Percentiles rank a stretch among this genome's conserved stretches.
phyloP scores from a whole-genome alignment of 768 basidiomycete species.

The Tricholoma sp. region DNA sequence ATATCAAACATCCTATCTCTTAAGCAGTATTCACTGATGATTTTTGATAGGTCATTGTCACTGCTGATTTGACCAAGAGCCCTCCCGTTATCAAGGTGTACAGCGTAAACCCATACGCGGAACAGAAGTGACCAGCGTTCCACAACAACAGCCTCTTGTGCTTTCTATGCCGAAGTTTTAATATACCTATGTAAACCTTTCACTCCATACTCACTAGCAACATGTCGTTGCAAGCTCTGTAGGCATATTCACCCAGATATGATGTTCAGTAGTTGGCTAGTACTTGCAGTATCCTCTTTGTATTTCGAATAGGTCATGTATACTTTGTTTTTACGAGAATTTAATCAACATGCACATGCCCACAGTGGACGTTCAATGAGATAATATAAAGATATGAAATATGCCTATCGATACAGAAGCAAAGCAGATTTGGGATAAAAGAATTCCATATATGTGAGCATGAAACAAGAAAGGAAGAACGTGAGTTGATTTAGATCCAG shows the following conservation, averaged over 20 bases:
- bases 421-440: too few relatives aligned
- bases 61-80: conserved; percentile 91
- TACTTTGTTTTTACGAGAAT: conserved; percentile 10
- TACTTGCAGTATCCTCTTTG: not conserved
- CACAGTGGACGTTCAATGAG: not conserved
- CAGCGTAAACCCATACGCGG: conserved; percentile 88
- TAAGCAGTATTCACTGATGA: conserved; percentile 4
- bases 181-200: conserved; percentile 16
- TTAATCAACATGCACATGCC: conserved; percentile 8
- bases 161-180: conserved; percentile 19
- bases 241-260: conserved; percentile 9
- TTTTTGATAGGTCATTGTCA: conserved; percentile 75
- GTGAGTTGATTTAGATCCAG: conserved; percentile 40
- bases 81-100: conserved; percentile 97
- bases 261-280: conserved; percentile 8
- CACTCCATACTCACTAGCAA: conserved; percentile 14
- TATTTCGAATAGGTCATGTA: conserved; percentile 7
- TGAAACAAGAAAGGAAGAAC: not conserved
- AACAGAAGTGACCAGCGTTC: conserved; percentile 39
- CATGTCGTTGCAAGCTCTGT: not conserved
- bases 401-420: not conserved
- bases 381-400: not conserved
- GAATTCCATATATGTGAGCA: not conserved
- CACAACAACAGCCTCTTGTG: conserved; percentile 21
- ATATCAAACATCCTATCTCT: conserved; percentile 24